These are phyloP conservation scores for Carex littledalei DNA, from an alignment of 176 grass and related monocot genomes.

Conservation along the genomic window DNA sequence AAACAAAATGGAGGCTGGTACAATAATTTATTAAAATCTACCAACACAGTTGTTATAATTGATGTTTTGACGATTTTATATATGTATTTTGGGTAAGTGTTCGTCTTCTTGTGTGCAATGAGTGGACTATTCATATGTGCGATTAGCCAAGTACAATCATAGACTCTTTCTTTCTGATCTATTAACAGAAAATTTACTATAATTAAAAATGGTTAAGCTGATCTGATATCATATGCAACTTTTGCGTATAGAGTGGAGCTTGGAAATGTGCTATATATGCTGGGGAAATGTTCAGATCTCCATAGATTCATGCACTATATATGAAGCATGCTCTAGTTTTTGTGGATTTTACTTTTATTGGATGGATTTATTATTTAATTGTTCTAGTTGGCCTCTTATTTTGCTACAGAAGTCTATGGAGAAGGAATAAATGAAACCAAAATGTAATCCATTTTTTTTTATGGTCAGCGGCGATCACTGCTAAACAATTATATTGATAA, in stretches of 20 bases:
- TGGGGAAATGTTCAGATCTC: constrained; percentile 81
- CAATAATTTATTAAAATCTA: no score
- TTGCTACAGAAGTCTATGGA: neutral
- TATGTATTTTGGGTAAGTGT: no score
- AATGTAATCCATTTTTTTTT: neutral
- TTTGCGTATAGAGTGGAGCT: constrained; percentile 84
- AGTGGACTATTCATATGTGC: no score
- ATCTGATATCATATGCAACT: constrained; percentile 34
- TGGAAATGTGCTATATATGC: constrained; percentile 53
- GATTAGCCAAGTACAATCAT: constrained; percentile 79
- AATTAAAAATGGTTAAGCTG: neutral
- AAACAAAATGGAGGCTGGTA: no score
- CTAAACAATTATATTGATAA: no score
- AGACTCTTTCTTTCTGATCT: neutral
- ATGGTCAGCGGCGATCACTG: no score
- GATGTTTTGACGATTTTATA: no score
- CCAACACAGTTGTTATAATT: no score
- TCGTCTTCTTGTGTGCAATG: no score
- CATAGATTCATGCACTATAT: constrained; percentile 13
- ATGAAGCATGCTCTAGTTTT: neutral
- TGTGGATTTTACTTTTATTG: neutral
- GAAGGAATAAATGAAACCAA: neutral
- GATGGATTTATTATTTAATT: neutral
- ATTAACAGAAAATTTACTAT: neutral
- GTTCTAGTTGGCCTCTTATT: neutral